These are phyloP conservation scores for Serendipita vermifera DNA, from an alignment of 768 basidiomycete genomes.

Conservation along the genomic window DNA sequence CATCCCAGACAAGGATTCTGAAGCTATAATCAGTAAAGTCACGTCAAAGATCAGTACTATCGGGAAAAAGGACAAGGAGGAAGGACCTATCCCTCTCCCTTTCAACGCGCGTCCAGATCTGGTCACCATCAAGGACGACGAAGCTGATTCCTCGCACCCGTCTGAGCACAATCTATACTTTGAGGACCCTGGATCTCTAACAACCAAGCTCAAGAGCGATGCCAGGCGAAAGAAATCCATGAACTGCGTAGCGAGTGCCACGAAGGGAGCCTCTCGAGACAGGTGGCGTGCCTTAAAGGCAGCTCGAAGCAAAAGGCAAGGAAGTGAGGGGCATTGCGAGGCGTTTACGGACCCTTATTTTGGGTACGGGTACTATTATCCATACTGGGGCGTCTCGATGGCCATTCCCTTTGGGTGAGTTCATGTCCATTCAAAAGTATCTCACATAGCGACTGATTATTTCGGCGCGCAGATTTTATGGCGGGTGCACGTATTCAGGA, in stretches of 20 bases:
- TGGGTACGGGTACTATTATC: neutral
- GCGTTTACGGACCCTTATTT: neutral
- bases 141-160: constrained; percentile 10
- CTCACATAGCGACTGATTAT: neutral
- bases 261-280: neutral
- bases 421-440: neutral
- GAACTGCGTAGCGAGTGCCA: neutral
- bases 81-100: too few relatives aligned
- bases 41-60: too few relatives aligned
- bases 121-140: constrained; percentile 4
- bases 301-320: neutral
- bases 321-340: neutral
- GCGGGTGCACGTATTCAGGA: neutral
- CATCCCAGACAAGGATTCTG: too few relatives aligned
- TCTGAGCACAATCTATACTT: constrained; percentile 9
- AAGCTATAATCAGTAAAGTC: too few relatives aligned
- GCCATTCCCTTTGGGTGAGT: neutral
- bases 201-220: neutral
- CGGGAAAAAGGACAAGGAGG: too few relatives aligned
- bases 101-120: constrained; percentile 8
- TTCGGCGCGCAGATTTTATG: neutral
- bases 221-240: neutral
- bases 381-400: neutral
- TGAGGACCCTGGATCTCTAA: neutral
- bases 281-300: neutral